These are phyloP conservation scores for Monosporascus sp. DNA, from an alignment of 2,329 filamentous ascomycete genomes.

Conservation along the genomic window DNA sequence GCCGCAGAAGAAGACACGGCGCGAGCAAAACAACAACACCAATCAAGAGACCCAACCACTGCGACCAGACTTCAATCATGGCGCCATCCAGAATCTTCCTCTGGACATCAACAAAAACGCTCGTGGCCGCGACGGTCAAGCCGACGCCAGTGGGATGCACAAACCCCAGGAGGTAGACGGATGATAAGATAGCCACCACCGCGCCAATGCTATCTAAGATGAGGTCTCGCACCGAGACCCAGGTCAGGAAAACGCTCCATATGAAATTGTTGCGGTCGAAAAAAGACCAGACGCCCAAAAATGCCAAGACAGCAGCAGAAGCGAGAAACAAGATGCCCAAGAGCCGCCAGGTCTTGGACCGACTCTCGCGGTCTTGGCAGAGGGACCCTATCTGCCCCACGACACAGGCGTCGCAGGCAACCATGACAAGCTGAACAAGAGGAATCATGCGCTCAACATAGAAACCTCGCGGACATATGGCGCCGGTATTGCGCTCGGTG, in stretches of 20 bases:
- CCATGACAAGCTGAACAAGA: slow-evolving; percentile 21
- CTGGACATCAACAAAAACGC: slow-evolving; percentile 22
- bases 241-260: slow-evolving; percentile 26
- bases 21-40: slow-evolving; percentile 19
- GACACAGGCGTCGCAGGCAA: slow-evolving; percentile 28
- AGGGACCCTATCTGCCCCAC: slow-evolving; percentile 22
- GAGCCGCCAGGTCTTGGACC: slow-evolving; percentile 15
- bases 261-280: slow-evolving; percentile 21
- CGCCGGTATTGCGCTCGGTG: slow-evolving; percentile 20
- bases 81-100: slow-evolving; percentile 16
- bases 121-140: slow-evolving; percentile 17
- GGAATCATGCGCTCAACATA: slow-evolving; percentile 24
- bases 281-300: slow-evolving; percentile 24
- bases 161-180: slow-evolving; percentile 20
- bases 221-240: slow-evolving; percentile 24
- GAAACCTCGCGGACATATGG: slow-evolving; percentile 25
- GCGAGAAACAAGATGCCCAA: slow-evolving; percentile 17
- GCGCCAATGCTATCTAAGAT: slow-evolving; percentile 24
- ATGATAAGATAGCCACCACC: slow-evolving; percentile 18
- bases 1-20: slow-evolving; percentile 17
- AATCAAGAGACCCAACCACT: slow-evolving; percentile 13
- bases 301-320: slow-evolving; percentile 16
- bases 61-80: slow-evolving; percentile 18
- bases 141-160: slow-evolving; percentile 24
- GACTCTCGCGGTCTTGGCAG: slow-evolving; percentile 21